Conservation (phyloP, 83 land plant species). For the Picea abies region DNA sequence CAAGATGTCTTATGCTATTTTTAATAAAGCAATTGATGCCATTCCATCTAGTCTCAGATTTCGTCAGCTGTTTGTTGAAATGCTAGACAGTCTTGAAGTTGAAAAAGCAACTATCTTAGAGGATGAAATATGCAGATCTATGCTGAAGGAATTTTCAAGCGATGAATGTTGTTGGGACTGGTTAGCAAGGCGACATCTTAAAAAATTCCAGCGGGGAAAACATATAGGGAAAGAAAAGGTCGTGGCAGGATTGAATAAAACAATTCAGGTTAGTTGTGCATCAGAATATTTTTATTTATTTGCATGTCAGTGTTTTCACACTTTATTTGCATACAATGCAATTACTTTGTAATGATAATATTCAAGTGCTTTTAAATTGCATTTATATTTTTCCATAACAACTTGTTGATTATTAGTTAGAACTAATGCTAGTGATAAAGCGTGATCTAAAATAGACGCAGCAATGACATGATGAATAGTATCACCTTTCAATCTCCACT, state of each 20-base stretch:
- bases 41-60: constrained; percentile 65
- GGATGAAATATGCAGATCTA: constrained; percentile 56
- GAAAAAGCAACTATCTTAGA: constrained; percentile 50
- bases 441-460: too few relatives aligned
- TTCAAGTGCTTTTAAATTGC: too few relatives aligned
- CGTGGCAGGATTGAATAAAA: constrained; percentile 29
- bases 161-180: constrained; percentile 90
- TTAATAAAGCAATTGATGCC: constrained; percentile 63
- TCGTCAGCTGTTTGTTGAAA: constrained; percentile 70
- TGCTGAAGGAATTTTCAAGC: constrained; percentile 63
- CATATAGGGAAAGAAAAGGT: constrained; percentile 1
- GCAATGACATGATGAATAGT: too few relatives aligned
- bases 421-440: too few relatives aligned
- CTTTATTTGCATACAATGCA: too few relatives aligned
- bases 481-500: too few relatives aligned
- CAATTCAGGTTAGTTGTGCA: constrained; percentile 28
- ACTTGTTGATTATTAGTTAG: too few relatives aligned
- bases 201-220: neutral
- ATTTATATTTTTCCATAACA: too few relatives aligned
- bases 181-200: constrained; percentile 66
- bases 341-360: too few relatives aligned
- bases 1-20: constrained; percentile 57
- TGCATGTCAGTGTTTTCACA: too few relatives aligned
- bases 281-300: too few relatives aligned
- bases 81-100: constrained; percentile 54